Percentiles rank a stretch among this genome's conserved stretches.
Conservation (phyloP, 192 early-diverging fungal species). For the Dissophora globulifera region DNA sequence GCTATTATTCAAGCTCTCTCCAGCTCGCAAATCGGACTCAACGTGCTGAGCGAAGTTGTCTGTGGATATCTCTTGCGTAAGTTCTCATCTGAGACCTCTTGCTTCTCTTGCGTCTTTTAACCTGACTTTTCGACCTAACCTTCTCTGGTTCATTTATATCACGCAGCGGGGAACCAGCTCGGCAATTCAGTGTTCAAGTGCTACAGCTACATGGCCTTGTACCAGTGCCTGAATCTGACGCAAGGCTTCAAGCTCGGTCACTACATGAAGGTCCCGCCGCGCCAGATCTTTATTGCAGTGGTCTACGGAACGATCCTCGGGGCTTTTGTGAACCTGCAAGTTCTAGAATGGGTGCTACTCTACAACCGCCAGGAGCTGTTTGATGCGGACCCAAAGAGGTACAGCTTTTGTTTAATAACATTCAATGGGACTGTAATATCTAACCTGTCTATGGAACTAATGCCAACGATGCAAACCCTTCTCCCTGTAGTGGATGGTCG, state of each 20-base stretch:
- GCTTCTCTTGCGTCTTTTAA: neutral
- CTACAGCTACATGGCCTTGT: slow-evolving; percentile 67
- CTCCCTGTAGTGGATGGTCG: slow-evolving; percentile 30
- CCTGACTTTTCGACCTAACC: too few species aligned
- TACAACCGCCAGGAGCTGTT: slow-evolving; percentile 37
- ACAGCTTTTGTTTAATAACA: neutral
- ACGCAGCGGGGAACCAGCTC: slow-evolving; percentile 64
- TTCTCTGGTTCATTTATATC: too few species aligned
- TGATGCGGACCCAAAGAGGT: slow-evolving; percentile 21
- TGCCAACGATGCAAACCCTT: neutral
- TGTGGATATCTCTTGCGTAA: slow-evolving; percentile 59
- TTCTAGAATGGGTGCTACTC: slow-evolving; percentile 33
- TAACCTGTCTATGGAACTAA: neutral
- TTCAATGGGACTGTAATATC: too few species aligned
- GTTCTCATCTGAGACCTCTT: neutral
- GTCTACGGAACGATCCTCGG: slow-evolving; percentile 36
- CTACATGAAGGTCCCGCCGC: slow-evolving; percentile 47
- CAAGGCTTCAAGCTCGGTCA: slow-evolving; percentile 74
- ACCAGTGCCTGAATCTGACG: slow-evolving; percentile 81
- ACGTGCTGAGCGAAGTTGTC: slow-evolving; percentile 70
- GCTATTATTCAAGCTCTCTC: slow-evolving; percentile 66
- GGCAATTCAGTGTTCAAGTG: slow-evolving; percentile 70
- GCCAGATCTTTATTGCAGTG: slow-evolving; percentile 37
- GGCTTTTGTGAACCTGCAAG: slow-evolving; percentile 35
- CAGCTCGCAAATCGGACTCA: slow-evolving; percentile 62